Conservation (phyloP, 495 filamentous ascomycete species). For the Parmelia sp. region DNA sequence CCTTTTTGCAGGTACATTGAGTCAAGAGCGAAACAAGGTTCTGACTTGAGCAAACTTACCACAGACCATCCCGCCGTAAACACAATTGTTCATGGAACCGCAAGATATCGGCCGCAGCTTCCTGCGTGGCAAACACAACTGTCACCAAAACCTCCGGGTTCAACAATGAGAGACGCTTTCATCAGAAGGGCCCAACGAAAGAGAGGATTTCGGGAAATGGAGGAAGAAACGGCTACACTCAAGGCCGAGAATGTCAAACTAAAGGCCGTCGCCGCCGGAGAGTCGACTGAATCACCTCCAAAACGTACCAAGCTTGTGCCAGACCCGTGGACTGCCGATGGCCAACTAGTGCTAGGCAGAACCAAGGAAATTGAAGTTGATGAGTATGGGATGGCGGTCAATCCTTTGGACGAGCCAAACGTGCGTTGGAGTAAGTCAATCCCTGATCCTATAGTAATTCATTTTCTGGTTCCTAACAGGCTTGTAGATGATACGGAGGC, state of each 20-base stretch:
- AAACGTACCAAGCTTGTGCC: slow-evolving; percentile 3
- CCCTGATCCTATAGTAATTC: not conserved
- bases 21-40: not conserved
- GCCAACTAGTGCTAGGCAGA: slow-evolving; percentile 1
- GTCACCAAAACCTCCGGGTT: not conserved
- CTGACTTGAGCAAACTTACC: slow-evolving; percentile 6
- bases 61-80: not conserved
- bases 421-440: not conserved
- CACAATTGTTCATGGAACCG: not conserved
- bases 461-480: not conserved
- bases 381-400: not conserved
- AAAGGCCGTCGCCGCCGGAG: not conserved
- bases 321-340: slow-evolving; percentile 2
- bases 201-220: slow-evolving; percentile 6
- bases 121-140: not conserved
- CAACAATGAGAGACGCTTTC: not conserved
- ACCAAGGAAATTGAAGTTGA: slow-evolving; percentile 5
- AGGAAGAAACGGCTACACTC: not conserved
- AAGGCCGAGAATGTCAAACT: slow-evolving; percentile 5
- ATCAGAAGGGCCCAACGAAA: not conserved
- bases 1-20: not conserved
- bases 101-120: not conserved
- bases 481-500: not conserved
- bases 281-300: not conserved
- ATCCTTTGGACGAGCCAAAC: not conserved